Evolutionary conservation across 2,329 filamentous ascomycete species (phyloP), one percentile per base, ranked within the genome.

Genomic region (Chaetomiaceae sp.): DNA sequence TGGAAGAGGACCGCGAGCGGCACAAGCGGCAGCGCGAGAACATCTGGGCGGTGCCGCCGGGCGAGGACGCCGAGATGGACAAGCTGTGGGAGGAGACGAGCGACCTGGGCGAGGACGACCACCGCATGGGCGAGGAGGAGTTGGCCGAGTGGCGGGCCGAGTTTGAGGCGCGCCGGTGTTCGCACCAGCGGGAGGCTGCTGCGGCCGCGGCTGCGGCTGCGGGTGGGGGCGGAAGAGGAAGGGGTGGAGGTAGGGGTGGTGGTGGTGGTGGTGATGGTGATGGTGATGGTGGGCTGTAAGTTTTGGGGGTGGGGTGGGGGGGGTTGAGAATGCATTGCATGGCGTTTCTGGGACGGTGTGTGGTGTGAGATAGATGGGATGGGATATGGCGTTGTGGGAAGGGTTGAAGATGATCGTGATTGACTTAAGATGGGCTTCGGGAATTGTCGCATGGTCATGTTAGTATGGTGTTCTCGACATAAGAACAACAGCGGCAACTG

Each of bases 1-100:
- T 98, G 53, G 94, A 98, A 58, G 94, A 98, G 67, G 93, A 98
- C 65, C 75, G 93, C 3, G 93, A 98, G 65, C 74, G 93, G 35
- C 94, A 98, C 66, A 98, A 98, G 73, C 74, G 91, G 35, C 72
- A 91, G 59, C 73, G 93, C 18, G 93, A 98, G 68, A 89, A 83
- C 58, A 94, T 95, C 52, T 98, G 94, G 93, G 88, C 89, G 0
- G 82, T 95, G 2, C 79, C 79, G 24, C 74, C 77, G 8, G 76
- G 79, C 8, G 73, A 78, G 20, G 78, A 83, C 29, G 68, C 70
- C 10, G 91, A 97, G 67, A 83, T 88, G 68, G 78, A 83, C 53
- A 86, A 81, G 67, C 68, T 94, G 54, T 94, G 86, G 84, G 88
- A 93, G 33, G 88, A 95, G 62, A 84, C 81, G 15, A 95, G 88